phyloP scores from a whole-genome alignment of 768 basidiomycete genomes.

The Crassisporium funariophilum region DNA sequence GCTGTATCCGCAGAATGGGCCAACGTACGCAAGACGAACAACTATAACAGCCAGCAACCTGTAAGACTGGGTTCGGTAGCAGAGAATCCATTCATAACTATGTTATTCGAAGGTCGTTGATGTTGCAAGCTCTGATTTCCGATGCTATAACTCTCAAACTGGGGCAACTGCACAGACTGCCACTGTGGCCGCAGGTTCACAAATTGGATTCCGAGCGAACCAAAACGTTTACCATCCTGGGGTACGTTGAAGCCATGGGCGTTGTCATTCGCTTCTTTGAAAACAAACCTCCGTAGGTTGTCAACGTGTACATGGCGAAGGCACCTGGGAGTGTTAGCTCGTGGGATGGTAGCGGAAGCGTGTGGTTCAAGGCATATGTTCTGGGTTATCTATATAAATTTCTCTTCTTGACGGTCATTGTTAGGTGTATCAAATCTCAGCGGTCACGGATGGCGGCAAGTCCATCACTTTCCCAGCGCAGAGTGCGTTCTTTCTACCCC shows the following conservation, averaged over 20 bases:
- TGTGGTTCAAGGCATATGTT: slow-evolving; percentile 11
- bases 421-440: slow-evolving; percentile 10
- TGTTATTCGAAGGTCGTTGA: too few relatives aligned
- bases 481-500: not conserved
- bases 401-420: not conserved
- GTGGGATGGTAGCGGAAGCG: slow-evolving; percentile 9
- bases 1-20: slow-evolving; percentile 12
- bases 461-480: slow-evolving; percentile 4
- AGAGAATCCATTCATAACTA: too few relatives aligned
- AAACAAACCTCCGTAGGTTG: not conserved
- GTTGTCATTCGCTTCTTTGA: not conserved
- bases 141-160: slow-evolving; percentile 15
- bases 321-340: slow-evolving; percentile 2
- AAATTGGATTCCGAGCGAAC: slow-evolving; percentile 12
- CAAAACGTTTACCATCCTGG: slow-evolving; percentile 15
- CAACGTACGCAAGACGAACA: slow-evolving; percentile 13
- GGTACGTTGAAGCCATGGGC: slow-evolving; percentile 1
- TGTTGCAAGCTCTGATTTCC: slow-evolving; percentile 14
- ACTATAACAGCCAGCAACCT: slow-evolving; percentile 9
- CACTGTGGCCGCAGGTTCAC: slow-evolving; percentile 10
- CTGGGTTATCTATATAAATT: not conserved
- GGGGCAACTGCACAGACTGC: slow-evolving; percentile 11
- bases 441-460: slow-evolving; percentile 6
- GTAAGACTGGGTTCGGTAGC: too few relatives aligned
- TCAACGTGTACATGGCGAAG: slow-evolving; percentile 7